Base-by-base conservation (phyloP, 305 asterid genomes). In the Fraxinus albicans region DNA sequence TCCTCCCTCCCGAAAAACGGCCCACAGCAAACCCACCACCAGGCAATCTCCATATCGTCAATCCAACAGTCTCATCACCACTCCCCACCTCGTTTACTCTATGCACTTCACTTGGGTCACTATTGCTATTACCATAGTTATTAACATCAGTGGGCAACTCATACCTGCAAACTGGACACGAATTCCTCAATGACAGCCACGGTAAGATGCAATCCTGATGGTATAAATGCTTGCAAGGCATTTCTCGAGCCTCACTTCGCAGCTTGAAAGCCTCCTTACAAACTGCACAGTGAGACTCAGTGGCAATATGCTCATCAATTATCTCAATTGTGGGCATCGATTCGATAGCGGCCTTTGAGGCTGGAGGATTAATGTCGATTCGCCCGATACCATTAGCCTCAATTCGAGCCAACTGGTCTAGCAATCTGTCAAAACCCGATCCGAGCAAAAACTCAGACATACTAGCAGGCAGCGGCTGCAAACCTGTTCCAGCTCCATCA, bases 141-240 rank as follows among this genome's bases (percentile, higher is more conserved):
- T 29, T 81, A 35, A 65, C 79, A 50, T 94, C 98, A 0, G 90
- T 85, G 0, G 96, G 94, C 83, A 95, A 76, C 27, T 25, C 27
- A 25, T 25, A 25, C 27, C 27, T 25, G 27, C 27, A 25, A 25
- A 25, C 27, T 25, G 27, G 98, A 83, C 98, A 95, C 1, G 98
- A 95, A 77, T 95, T 95, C 5, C 90, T 88, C 83, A 95, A 25
- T 0, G 94, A 83, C 3, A 95, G 94, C 98, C 98, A 95, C 0
- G 97, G 98, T 67, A 93, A 86, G 13, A 95, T 95, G 73, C 98
- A 95, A 74, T 93, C 98, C 2, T 93, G 90, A 86, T 95, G 98
- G 87, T 94, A 95, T 34, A 95, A 79, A 79, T 95, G 98, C 75
- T 94, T 94, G 85, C 98, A 95, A 70, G 98, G 98, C 98, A 95